Base-by-base conservation (phyloP, 108 stramenopile genomes). In the Pseudonitzschia delicatissima region DNA sequence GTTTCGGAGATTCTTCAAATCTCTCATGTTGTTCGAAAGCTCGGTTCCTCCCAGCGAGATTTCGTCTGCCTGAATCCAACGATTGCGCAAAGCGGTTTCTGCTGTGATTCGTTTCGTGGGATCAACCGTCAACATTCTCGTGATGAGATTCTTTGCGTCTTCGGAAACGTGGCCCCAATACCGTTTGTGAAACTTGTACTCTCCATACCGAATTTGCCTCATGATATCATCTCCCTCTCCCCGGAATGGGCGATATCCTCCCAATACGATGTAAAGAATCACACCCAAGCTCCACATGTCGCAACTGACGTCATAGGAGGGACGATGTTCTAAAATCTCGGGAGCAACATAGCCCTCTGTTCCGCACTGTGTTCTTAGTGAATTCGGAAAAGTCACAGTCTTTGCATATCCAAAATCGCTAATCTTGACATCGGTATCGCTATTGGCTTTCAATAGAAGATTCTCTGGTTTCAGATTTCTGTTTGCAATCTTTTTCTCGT, bases 231-330 rank as follows among this genome's bases (percentile, higher is more conserved):
- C 74, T 55, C 72, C 67, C 58, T 73, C 72, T 29, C 84, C 79
- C 20, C 76, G 68, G 67, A 97, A 97, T 18, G 96, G 96, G 31
- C 93, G 93, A 59, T 97, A 97, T 5, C 96, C 96, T 36, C 92
- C 96, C 17, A 99, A 55, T 32, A 99, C 62, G 28, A 99, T 97
- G 78, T 92, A 99, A 9, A 89, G 69, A 37, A 97, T 94, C 26
- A 99, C 96, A 12, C 98, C 98, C 28, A 97, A 68, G 62, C 88
- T 85, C 98, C 98, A 99, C 90, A 97, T 96, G 55, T 99, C 98
- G 47, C 80, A 79, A 32, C 81, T 68, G 18, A 85, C 81, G 32
- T 83, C 88, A 55, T 93, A 93, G 18, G 74, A 70, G 26, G 87
- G 84, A 42, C 78, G 69, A 49, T 77, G 76, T 23, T 77, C 63